Percentiles rank a stretch among this genome's conserved stretches.
phyloP scores from a whole-genome alignment of 305 asterid genomes.

The Fraxinus albicans region DNA sequence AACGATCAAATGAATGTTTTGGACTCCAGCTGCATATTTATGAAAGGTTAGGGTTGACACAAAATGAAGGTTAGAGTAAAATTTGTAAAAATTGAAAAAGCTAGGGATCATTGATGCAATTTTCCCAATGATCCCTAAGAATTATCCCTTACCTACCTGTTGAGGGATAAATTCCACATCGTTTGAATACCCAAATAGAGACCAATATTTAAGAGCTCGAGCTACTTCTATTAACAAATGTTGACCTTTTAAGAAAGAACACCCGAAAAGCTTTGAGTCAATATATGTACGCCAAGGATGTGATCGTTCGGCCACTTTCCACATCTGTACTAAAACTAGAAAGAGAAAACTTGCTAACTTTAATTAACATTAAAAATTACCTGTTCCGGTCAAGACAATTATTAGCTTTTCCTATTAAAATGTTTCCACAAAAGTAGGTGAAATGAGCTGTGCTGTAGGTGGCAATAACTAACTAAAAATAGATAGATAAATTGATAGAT shows the following conservation, averaged over 20 bases:
- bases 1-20: neutral
- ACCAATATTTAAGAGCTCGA: neutral
- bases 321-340: neutral
- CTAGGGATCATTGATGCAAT: neutral
- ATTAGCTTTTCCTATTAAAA: neutral
- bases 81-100: neutral
- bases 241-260: neutral
- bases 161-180: neutral
- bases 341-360: neutral
- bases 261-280: neutral
- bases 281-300: neutral
- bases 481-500: neutral
- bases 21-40: too few species aligned
- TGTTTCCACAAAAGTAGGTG: neutral
- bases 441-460: slow-evolving; percentile 1
- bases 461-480: neutral
- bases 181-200: neutral
- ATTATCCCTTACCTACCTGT: neutral
- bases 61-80: too few species aligned
- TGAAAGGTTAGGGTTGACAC: neutral
- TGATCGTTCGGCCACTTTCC: neutral
- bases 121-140: too few species aligned
- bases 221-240: neutral
- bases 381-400: neutral
- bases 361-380: neutral